Evolutionary conservation across 1,139 yeast genomes (phyloP).

Genomic region (Pichia sp.): DNA sequence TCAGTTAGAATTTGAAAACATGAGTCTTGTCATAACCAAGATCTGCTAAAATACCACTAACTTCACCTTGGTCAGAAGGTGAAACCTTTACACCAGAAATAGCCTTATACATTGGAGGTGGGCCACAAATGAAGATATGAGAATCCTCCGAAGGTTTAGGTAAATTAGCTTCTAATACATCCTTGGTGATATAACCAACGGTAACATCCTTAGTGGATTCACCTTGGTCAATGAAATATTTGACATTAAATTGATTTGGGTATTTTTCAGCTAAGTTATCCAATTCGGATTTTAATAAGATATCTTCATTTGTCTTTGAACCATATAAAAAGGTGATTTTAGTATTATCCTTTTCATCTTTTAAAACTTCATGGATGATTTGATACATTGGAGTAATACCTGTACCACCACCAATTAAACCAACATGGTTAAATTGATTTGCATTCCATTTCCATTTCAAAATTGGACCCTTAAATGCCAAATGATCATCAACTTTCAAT

Average conservation of each 20-base stretch:
- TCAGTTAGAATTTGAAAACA: constrained; percentile 73
- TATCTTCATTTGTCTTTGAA: constrained; percentile 67
- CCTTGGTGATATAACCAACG: constrained; percentile 68
- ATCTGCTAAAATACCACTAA: constrained; percentile 79
- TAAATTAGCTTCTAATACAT: constrained; percentile 46
- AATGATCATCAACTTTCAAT: constrained; percentile 72
- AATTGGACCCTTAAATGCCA: constrained; percentile 92
- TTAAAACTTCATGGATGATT: constrained; percentile 60
- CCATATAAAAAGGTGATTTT: constrained; percentile 78
- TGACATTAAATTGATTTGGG: constrained; percentile 71
- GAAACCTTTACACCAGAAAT: constrained; percentile 80
- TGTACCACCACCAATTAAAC: constrained; percentile 91
- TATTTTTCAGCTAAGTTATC: constrained; percentile 56
- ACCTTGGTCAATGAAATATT: constrained; percentile 62
- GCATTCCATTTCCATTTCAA: constrained; percentile 89
- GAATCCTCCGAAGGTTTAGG: constrained; percentile 51
- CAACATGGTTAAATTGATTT: constrained; percentile 72
- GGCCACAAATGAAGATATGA: constrained; percentile 85
- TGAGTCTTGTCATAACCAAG: constrained; percentile 83
- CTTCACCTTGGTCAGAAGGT: constrained; percentile 92
- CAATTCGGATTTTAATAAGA: constrained; percentile 69
- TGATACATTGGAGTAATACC: constrained; percentile 96
- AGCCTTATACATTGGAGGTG: constrained; percentile 79
- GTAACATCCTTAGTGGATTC: constrained; percentile 20
- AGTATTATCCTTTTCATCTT: constrained; percentile 79